Conservation (phyloP, 2,329 filamentous ascomycete species). For the Penicillium verrucosum region DNA sequence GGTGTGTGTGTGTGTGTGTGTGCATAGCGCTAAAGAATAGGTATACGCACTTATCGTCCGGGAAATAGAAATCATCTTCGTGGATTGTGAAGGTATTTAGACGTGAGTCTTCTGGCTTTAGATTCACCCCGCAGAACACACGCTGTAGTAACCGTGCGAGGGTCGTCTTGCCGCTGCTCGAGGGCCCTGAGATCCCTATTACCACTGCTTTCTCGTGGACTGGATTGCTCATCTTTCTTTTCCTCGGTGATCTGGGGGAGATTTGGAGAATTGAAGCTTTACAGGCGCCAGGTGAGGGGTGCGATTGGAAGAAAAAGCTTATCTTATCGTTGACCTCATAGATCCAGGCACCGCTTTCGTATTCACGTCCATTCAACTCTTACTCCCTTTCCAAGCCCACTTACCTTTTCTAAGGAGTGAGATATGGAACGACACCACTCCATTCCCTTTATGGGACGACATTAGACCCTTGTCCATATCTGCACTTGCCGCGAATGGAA, state of each 20-base stretch:
- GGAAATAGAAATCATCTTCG: slow-evolving; percentile 91
- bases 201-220: slow-evolving; percentile 51
- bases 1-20: neutral
- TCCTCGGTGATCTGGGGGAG: slow-evolving; percentile 5
- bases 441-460: too few species aligned
- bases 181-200: slow-evolving; percentile 82
- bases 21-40: too few species aligned
- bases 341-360: too few species aligned
- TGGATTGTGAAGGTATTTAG: slow-evolving; percentile 70
- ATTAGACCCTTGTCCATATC: too few species aligned
- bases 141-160: slow-evolving; percentile 78
- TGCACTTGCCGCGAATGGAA: too few species aligned
- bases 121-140: slow-evolving; percentile 59
- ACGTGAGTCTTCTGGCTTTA: neutral
- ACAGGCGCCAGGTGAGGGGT: neutral
- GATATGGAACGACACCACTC: too few species aligned
- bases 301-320: neutral
- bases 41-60: slow-evolving; percentile 64
- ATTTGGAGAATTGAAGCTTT: neutral
- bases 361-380: too few species aligned
- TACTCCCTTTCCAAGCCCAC: too few species aligned
- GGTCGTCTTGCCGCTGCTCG: slow-evolving; percentile 92
- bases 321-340: neutral
- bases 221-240: slow-evolving; percentile 3
- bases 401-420: too few species aligned